These are phyloP conservation scores for Lablab purpureus DNA, from an alignment of 306 rosid species.

Conservation along the genomic window DNA sequence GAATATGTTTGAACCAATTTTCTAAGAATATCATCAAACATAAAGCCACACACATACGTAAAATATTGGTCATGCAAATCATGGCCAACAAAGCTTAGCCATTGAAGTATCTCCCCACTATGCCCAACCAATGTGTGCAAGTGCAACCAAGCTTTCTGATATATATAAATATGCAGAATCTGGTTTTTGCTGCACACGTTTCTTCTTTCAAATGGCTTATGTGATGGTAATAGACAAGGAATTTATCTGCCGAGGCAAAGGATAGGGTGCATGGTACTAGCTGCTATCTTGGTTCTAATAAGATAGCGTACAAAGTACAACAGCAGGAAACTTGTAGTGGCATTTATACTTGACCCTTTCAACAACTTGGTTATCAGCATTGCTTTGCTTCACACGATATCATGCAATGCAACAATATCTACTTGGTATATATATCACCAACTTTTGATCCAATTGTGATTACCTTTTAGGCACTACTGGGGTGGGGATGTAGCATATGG, in stretches of 20 bases:
- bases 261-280: conserved; percentile 43
- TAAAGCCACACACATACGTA: background rate
- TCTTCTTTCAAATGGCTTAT: conserved; percentile 33
- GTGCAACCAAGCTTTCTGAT: background rate
- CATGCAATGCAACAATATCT: background rate
- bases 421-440: background rate
- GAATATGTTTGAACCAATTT: too few species aligned
- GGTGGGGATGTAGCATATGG: conserved; percentile 16
- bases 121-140: conserved; percentile 41
- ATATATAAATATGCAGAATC: conserved; percentile 36
- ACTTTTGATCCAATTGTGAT: conserved; percentile 1
- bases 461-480: conserved; percentile 30
- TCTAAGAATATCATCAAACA: too few species aligned
- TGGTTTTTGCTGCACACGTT: conserved; percentile 32
- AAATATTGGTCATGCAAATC: background rate
- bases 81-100: conserved; percentile 26
- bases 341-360: conserved; percentile 52
- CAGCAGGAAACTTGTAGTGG: conserved; percentile 20
- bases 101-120: conserved; percentile 30
- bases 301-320: conserved; percentile 48
- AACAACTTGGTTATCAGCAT: background rate
- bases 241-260: conserved; percentile 45
- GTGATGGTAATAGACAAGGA: conserved; percentile 19
- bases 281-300: conserved; percentile 38
- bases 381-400: too few species aligned